phyloP scores from a whole-genome alignment of 306 rosid species.

The Ormosia semicastrata region DNA sequence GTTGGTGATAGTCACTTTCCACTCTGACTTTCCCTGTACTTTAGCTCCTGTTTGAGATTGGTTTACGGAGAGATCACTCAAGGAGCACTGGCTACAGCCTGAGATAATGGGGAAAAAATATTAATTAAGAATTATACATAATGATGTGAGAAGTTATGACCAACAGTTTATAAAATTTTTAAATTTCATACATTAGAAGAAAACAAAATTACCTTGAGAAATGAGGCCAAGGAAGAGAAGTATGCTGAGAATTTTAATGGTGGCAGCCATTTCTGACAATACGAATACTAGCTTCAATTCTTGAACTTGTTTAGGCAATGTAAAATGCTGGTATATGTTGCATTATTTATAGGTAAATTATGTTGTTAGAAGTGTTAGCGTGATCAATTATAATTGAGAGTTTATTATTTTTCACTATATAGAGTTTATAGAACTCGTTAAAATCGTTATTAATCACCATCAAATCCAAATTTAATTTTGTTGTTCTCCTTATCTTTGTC shows the following conservation, averaged over 20 bases:
- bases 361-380: too few relatives aligned
- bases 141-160: neutral
- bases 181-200: neutral
- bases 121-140: neutral
- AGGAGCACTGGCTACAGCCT: slow-evolving; percentile 35
- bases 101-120: neutral
- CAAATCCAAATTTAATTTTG: too few relatives aligned
- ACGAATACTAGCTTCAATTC: neutral
- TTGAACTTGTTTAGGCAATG: neutral
- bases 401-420: too few relatives aligned
- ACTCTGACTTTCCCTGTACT: slow-evolving; percentile 31
- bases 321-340: neutral
- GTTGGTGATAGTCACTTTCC: slow-evolving; percentile 36
- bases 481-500: too few relatives aligned
- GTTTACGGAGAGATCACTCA: neutral
- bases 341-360: neutral
- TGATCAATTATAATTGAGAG: too few relatives aligned
- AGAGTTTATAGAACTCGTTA: too few relatives aligned
- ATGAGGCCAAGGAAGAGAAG: slow-evolving; percentile 5
- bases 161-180: neutral
- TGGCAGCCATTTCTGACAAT: neutral
- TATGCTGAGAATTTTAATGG: neutral
- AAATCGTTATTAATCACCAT: too few relatives aligned
- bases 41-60: slow-evolving; percentile 30
- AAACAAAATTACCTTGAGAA: slow-evolving; percentile 13